Base-by-base conservation (phyloP, 2,329 filamentous ascomycete genomes). In the Penicillium sp. region DNA sequence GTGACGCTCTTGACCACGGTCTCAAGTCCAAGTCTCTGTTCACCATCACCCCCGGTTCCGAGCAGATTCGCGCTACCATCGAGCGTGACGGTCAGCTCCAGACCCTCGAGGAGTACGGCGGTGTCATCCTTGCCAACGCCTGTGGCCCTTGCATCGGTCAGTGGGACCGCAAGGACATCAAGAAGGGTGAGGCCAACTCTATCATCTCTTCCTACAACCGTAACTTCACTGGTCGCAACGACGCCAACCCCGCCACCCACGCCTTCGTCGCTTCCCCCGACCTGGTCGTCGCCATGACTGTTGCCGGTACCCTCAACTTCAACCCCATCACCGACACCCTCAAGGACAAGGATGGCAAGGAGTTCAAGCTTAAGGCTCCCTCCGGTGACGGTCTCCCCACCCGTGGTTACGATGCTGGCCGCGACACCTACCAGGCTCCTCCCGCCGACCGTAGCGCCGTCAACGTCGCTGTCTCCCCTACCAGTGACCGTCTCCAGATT, bases 181-280 rank as follows among this genome's bases (percentile, higher is more conserved):
- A 92, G 84, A 97, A 97, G 86, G 93, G 93, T 64, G 87, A 90
- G 67, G 81, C 92, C 69, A 99, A 99, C 87, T 95, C 92, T 6
- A 99, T 99, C 75, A 82, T 99, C 74, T 97, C 92, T 44, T 97
- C 94, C 27, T 99, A 97, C 88, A 99, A 99, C 88, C 92, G 94
- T 79, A 97, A 99, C 87, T 97, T 99, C 82, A 97, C 93, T 58
- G 93, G 93, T 64, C 91, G 94, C 74, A 97, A 97, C 77, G 92
- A 96, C 67, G 92, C 90, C 64, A 97, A 96, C 83, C 92, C 92
- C 39, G 91, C 91, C 51, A 96, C 92, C 48, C 92, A 96, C 81
- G 90, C 90, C 54, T 96, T 96, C 76, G 92, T 96, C 64, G 88
- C 92, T 61, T 96, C 91, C 6, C 92, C 92, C 53, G 92, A 96